Evolutionary conservation across 2,329 filamentous ascomycete genomes (phyloP).

Genomic region (Tothia fuscella): DNA sequence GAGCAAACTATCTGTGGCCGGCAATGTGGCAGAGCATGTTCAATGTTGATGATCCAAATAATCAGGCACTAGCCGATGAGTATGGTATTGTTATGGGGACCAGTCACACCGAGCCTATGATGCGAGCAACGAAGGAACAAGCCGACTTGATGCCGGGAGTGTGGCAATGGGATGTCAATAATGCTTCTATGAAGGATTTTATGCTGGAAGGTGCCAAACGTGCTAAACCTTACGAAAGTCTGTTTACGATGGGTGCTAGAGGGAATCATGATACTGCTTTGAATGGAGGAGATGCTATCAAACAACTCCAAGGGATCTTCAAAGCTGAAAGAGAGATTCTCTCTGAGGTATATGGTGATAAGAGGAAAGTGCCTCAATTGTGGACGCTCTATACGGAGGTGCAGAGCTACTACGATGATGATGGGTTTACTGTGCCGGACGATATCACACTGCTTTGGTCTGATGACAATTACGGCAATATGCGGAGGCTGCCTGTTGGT

Average conservation of each 20-base stretch:
- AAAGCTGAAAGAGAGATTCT: constrained; percentile 48
- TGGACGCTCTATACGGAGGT: constrained; percentile 70
- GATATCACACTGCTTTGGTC: constrained; percentile 57
- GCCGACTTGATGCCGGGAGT: constrained; percentile 39
- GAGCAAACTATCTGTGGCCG: constrained; percentile 67
- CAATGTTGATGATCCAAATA: constrained; percentile 56
- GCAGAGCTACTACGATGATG: constrained; percentile 52
- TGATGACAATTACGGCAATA: constrained; percentile 59
- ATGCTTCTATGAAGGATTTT: constrained; percentile 54
- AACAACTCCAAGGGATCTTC: constrained; percentile 49
- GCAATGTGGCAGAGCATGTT: constrained; percentile 61
- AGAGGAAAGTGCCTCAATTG: constrained; percentile 35
- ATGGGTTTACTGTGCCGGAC: constrained; percentile 50
- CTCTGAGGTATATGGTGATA: constrained; percentile 40
- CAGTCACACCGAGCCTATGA: constrained; percentile 63
- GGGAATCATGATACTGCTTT: constrained; percentile 56
- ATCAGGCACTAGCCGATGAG: constrained; percentile 58
- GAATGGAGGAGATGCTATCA: constrained; percentile 44
- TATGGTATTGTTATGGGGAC: constrained; percentile 63
- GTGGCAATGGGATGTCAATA: constrained; percentile 62
- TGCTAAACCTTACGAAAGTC: constrained; percentile 51
- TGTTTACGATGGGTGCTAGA: constrained; percentile 59
- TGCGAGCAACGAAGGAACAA: constrained; percentile 43
- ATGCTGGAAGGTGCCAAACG: constrained; percentile 55
- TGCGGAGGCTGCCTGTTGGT: constrained; percentile 46